Conservation (phyloP, 345 rosid species). For the Camelina neglecta region DNA sequence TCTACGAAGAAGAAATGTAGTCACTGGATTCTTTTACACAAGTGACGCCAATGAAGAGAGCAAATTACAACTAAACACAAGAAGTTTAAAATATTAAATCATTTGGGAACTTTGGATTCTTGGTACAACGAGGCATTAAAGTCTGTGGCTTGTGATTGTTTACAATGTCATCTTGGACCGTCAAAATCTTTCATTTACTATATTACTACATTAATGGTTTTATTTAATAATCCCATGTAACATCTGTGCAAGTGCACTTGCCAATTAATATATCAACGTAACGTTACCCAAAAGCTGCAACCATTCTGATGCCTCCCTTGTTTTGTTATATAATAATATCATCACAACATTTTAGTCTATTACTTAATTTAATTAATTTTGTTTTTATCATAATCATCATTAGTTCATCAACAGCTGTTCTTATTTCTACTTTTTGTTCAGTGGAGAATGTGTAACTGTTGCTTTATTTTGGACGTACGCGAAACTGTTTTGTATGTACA, state of each 20-base stretch:
- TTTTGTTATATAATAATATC: conserved; percentile 26
- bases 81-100: not conserved
- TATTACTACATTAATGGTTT: conserved; percentile 3
- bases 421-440: conserved; percentile 20
- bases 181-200: conserved; percentile 39
- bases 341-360: conserved; percentile 31
- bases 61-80: conserved; percentile 13
- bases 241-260: conserved; percentile 37
- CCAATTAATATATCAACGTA: conserved; percentile 19
- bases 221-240: conserved; percentile 38
- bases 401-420: conserved; percentile 30
- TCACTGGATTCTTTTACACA: conserved; percentile 28
- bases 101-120: conserved; percentile 61
- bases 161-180: conserved; percentile 42
- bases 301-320: conserved; percentile 31
- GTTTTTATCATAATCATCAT: conserved; percentile 21
- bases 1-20: conserved; percentile 20
- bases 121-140: conserved; percentile 42
- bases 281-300: conserved; percentile 40
- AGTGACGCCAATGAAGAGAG: conserved; percentile 49
- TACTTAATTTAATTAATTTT: conserved; percentile 31
- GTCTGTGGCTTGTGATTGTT: conserved; percentile 41
- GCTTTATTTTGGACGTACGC: not conserved
- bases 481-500: not conserved
- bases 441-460: conserved; percentile 2